Base-by-base conservation (phyloP, 2,329 filamentous ascomycete genomes). In the Aureobasidium vineae region DNA sequence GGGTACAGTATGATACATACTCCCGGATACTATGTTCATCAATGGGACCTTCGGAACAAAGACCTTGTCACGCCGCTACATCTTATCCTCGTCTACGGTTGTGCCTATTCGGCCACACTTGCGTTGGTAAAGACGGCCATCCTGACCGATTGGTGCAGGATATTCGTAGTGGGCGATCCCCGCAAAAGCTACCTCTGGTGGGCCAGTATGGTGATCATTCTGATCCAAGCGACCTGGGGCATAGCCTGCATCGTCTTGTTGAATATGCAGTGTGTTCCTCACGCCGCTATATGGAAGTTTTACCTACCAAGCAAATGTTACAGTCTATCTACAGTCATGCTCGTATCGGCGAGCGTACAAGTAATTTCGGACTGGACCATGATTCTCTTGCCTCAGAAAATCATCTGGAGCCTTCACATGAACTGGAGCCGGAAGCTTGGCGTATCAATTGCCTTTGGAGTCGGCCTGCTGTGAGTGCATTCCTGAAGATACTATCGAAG, bases 11-110 rank as follows among this genome's bases (percentile, higher is more conserved):
- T 59, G 54, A 59, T 59, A 7, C 31, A 19, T 43, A 41, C 36
- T 11, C 54, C 54, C 26, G 54, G 54, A 8, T 59, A 59, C 54
- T 59, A 43, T 43, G 54, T 59, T 16, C 54, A 59, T 43, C 36
- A 59, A 28, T 59, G 54, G 54, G 26, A 59, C n/a, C 36, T 59
- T 26, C 21, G 36, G 19, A 59, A 59, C 21, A 21, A 7, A 21
- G 54, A 59, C 23, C 54, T 59, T 26, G n/a, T 59, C 13, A n/a
- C 26, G n/a, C 54, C 54, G n/a, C 21, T 59, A 23, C 43, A 59
- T 19, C 54, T 59, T 36, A 59, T 59, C 8, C 54, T 59, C 8
- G 7, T 59, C 11, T 43, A 59, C 21, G 54, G 54, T 15, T 59
- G 36, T 36, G 40, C 36, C 10, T 59, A 59, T 43, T 59, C 54